Base-by-base conservation (phyloP, 2,329 filamentous ascomycete species). In the Colletotrichum liaoningense region DNA sequence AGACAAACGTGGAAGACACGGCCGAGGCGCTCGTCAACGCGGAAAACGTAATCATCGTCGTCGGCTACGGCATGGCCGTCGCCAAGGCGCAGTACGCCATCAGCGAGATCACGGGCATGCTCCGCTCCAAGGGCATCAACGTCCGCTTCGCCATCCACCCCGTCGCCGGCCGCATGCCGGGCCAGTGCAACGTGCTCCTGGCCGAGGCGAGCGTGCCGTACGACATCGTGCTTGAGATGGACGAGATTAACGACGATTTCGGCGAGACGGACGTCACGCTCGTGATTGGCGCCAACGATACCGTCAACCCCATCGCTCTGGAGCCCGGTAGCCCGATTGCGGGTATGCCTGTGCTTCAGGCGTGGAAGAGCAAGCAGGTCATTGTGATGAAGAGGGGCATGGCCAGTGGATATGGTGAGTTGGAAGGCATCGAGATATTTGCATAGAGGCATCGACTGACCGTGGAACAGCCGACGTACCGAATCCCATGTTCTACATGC, bases 171-270 rank as follows among this genome's bases (percentile, higher is more conserved):
- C 91, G 95, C 38, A 97, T 98, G 95, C 95, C 95, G 0, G 95
- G 95, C 0, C 95, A 97, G 83, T 97, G 95, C 84, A 97, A 98
- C 79, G 95, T 97, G 4, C 87, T 98, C 2, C 90, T 97, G 16
- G 95, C 95, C 0, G 95, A 98, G 82, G 95, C 95, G 1, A 93
- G 90, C 42, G 95, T 97, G 35, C 94, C 94, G 3, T 97, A 97
- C 79, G 95, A 98, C 78, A 96, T 97, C 69, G 95, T 97, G 33
- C 88, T 97, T 58, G 95, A 98, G 84, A 97, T 97, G 95, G 95
- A 97, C 77, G 95, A 98, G 85, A 97, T 97, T 84, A 98, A 97
- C 81, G 95, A 97, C 75, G 95, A 97, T 79, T 98, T 97, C 81
- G 83, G 88, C 7, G 93, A 97, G 33, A 97, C 95, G 0, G 95